Conservation (phyloP, 768 basidiomycete species). For the Rhizopogon sp. region DNA sequence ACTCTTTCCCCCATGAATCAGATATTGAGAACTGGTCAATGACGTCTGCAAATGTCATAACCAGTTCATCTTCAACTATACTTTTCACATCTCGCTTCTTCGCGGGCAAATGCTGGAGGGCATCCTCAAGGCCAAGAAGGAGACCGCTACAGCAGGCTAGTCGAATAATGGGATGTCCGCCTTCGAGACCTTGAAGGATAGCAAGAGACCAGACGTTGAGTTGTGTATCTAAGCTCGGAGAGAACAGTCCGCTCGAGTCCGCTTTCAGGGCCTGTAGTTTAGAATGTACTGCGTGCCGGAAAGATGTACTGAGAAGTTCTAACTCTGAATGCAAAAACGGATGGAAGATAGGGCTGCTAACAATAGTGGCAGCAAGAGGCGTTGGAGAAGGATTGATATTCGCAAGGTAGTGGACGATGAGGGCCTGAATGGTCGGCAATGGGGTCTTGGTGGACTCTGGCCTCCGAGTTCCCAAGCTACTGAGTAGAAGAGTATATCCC, state of each 20-base stretch:
- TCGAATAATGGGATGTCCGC: slow-evolving; percentile 58
- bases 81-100: slow-evolving; percentile 29
- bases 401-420: slow-evolving; percentile 24
- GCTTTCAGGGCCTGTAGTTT: slow-evolving; percentile 19
- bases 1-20: slow-evolving; percentile 63
- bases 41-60: slow-evolving; percentile 70
- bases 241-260: slow-evolving; percentile 26
- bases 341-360: slow-evolving; percentile 25
- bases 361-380: slow-evolving; percentile 27
- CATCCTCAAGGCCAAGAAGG: slow-evolving; percentile 58
- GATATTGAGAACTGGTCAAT: slow-evolving; percentile 52
- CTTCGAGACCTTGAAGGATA: slow-evolving; percentile 55
- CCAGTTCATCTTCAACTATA: slow-evolving; percentile 56
- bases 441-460: slow-evolving; percentile 11
- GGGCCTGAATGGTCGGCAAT: slow-evolving; percentile 18
- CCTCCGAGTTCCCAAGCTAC: slow-evolving; percentile 18
- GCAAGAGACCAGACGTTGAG: slow-evolving; percentile 47
- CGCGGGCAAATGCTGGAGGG: slow-evolving; percentile 27
- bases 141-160: slow-evolving; percentile 63
- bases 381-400: slow-evolving; percentile 23
- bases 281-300: slow-evolving; percentile 27
- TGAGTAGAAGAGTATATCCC: slow-evolving; percentile 21
- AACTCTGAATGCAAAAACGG: slow-evolving; percentile 26
- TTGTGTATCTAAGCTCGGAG: slow-evolving; percentile 32
- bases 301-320: slow-evolving; percentile 20